Conservation (phyloP, 2,329 filamentous ascomycete species). For the Aureobasidium lini region DNA sequence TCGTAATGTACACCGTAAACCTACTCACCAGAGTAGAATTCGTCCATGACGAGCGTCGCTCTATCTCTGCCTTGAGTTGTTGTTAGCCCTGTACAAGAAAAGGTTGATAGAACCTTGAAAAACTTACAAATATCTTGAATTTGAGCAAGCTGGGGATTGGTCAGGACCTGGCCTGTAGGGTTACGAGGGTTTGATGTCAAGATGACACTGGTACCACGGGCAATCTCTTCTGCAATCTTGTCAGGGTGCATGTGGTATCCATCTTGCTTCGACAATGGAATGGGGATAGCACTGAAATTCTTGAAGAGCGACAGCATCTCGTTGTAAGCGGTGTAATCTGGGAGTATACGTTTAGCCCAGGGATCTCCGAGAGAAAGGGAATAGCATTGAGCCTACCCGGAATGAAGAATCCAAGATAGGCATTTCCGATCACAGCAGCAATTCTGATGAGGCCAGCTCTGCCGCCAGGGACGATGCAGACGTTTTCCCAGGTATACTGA, state of each 20-base stretch:
- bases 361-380: too few relatives aligned
- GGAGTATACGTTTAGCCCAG: too few relatives aligned
- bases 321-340: constrained; percentile 88
- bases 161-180: constrained; percentile 81
- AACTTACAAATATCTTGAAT: constrained; percentile 75
- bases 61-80: constrained; percentile 39
- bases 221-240: constrained; percentile 67
- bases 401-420: constrained; percentile 70
- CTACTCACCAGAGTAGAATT: constrained; percentile 50
- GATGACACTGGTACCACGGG: constrained; percentile 56
- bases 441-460: constrained; percentile 90
- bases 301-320: constrained; percentile 95
- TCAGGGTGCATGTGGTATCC: constrained; percentile 89
- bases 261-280: constrained; percentile 75
- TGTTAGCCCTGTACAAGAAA: background rate
- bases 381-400: background rate
- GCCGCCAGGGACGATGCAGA: constrained; percentile 90
- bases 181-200: constrained; percentile 94
- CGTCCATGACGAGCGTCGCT: constrained; percentile 87
- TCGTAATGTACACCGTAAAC: too few relatives aligned
- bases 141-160: constrained; percentile 74
- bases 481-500: constrained; percentile 96
- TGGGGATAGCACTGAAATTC: constrained; percentile 83
- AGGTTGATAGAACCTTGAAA: constrained; percentile 40
- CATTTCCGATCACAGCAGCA: constrained; percentile 85